phyloP scores from a whole-genome alignment of 768 basidiomycete genomes.

The Pleurotus tuber-regium region DNA sequence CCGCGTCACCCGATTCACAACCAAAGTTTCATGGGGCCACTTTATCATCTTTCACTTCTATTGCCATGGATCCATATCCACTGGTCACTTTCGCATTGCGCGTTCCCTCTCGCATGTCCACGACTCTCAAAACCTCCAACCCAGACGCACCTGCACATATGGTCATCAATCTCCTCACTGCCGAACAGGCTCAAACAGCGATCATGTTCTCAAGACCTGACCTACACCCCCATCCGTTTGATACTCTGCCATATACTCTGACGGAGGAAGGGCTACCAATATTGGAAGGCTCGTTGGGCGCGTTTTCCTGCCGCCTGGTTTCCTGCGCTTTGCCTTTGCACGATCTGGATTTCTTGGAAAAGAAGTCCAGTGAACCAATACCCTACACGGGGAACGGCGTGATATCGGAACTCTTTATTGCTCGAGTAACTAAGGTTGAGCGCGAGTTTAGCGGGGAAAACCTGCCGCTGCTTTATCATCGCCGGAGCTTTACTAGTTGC shows the following conservation, averaged over 20 bases:
- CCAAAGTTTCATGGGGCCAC: slow-evolving; percentile 81
- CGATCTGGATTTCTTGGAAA: slow-evolving; percentile 41
- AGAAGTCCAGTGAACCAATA: too few species aligned
- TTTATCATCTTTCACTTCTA: slow-evolving; percentile 88
- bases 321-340: slow-evolving; percentile 59
- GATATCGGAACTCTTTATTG: slow-evolving; percentile 77
- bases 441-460: slow-evolving; percentile 27
- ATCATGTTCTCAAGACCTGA: slow-evolving; percentile 72
- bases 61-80: slow-evolving; percentile 86
- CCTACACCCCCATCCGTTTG: slow-evolving; percentile 60
- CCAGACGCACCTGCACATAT: slow-evolving; percentile 40
- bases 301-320: slow-evolving; percentile 70
- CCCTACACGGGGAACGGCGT: too few species aligned
- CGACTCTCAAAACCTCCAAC: slow-evolving; percentile 37
- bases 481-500: slow-evolving; percentile 56
- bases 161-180: slow-evolving; percentile 80
- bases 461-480: slow-evolving; percentile 64
- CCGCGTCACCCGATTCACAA: too few species aligned
- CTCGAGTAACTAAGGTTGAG: slow-evolving; percentile 66
- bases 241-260: slow-evolving; percentile 34
- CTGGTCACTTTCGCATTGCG: slow-evolving; percentile 89
- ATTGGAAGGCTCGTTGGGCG: slow-evolving; percentile 60
- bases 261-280: slow-evolving; percentile 59
- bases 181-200: slow-evolving; percentile 60
- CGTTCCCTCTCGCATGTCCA: slow-evolving; percentile 86